Conservation (phyloP, 2,329 filamentous ascomycete species). For the Hortaea sp. region DNA sequence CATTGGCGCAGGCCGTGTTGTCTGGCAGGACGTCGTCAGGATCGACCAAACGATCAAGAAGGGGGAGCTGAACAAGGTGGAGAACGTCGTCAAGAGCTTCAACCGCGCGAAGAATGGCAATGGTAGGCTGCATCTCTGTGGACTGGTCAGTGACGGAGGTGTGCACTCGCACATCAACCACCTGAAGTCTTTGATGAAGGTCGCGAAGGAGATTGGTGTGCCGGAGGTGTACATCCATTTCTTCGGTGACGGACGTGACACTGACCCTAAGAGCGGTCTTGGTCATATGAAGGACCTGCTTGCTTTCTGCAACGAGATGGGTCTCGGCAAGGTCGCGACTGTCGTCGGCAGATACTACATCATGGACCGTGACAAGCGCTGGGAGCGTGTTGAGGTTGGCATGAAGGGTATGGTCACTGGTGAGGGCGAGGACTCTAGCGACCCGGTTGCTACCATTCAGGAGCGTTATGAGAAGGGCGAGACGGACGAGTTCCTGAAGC, state of each 20-base stretch:
- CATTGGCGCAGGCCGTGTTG: slow-evolving; percentile 92
- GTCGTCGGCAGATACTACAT: slow-evolving; percentile 94
- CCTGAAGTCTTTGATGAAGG: slow-evolving; percentile 74
- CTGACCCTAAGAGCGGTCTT: slow-evolving; percentile 86
- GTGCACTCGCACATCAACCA: slow-evolving; percentile 95
- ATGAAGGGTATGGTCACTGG: slow-evolving; percentile 78
- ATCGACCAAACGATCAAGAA: slow-evolving; percentile 92
- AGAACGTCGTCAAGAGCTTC: slow-evolving; percentile 69
- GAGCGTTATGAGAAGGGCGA: slow-evolving; percentile 79
- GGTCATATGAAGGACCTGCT: slow-evolving; percentile 82
- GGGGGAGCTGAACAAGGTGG: slow-evolving; percentile 62
- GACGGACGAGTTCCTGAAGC: slow-evolving; percentile 96
- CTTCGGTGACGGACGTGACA: slow-evolving; percentile 96
- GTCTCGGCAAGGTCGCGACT: slow-evolving; percentile 77
- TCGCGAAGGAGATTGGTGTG: slow-evolving; percentile 79
- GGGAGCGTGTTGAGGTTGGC: slow-evolving; percentile 86
- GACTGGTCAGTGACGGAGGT: slow-evolving; percentile 89
- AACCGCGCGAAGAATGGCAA: slow-evolving; percentile 75
- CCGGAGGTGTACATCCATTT: slow-evolving; percentile 97
- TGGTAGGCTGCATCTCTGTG: slow-evolving; percentile 83
- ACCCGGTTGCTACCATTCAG: slow-evolving; percentile 78
- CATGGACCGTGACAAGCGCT: slow-evolving; percentile 99
- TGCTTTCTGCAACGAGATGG: slow-evolving; percentile 71
- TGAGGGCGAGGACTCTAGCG: slow-evolving; percentile 74
- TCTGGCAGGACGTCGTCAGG: slow-evolving; percentile 87